Base-by-base conservation (phyloP, 345 rosid species). In the Dimocarpus longan region DNA sequence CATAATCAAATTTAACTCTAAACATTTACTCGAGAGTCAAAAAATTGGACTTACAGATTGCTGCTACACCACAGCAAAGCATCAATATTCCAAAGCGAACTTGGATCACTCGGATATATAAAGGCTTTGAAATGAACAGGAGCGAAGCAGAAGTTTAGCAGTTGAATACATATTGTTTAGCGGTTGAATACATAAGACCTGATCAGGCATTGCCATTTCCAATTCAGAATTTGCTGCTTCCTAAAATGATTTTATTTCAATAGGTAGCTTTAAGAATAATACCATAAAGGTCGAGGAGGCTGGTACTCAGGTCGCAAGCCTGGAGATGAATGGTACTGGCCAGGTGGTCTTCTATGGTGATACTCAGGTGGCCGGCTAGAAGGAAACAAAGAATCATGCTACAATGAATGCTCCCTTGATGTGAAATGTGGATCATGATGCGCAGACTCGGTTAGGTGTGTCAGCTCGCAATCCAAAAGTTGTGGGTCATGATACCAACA, bases 291-390 rank as follows among this genome's bases (percentile, higher is more conserved):
- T 60, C 50, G 76, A 75, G 7, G 8, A 57, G 50, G 26, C 15
- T 43, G 28, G 40, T 60, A 46, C 56, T 57, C 67, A 32, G 60
- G 15, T 64, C 4, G 48, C 12, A 5, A 40, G 22, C 39, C 52
- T 32, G 60, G 60, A 48, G 67, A 42, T 57, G 7, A 15, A 68
- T 39, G 43, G 26, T 56, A 24, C 26, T 62, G 60, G 6, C 2
- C 18, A 5, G 50, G 48, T 67, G 74, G 77, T 40, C 43, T 43
- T 46, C 69, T 44, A 24, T 26, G 7, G 24, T 13, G 22, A 67
- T 63, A 70, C 42, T 64, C 75, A 3, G 68, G 65, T 68, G 46
- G 32, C 21, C 32, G 75, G 63, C 67, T 56, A 48, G 66, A 32
- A 68, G 50, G 42, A 73, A 21, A 68, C 21, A 62, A 50, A 15